Conservation (phyloP, 2,329 filamentous ascomycete species). For the Emericellopsis cladophorae region DNA sequence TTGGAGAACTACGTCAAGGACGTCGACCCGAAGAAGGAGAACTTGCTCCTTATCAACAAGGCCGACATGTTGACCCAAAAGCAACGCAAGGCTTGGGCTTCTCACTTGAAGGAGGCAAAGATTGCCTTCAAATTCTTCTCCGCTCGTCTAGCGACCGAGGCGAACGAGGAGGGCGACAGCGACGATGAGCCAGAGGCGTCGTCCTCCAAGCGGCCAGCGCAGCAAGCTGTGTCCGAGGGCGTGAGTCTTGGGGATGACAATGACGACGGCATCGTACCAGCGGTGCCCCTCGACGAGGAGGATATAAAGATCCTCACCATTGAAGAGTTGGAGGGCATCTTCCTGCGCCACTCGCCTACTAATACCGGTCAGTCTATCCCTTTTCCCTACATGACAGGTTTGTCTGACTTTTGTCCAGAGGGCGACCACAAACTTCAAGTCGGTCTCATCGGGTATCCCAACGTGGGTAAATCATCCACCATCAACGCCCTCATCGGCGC, state of each 20-base stretch:
- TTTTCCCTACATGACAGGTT: neutral
- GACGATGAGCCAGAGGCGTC: constrained; percentile 16
- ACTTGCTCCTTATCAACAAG: constrained; percentile 91
- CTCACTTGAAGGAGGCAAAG: constrained; percentile 66
- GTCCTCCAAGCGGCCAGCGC: neutral
- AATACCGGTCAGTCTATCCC: constrained; percentile 29
- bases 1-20: constrained; percentile 90
- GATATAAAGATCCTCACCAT: constrained; percentile 79
- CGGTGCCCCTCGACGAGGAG: constrained; percentile 27
- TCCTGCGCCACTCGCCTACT: constrained; percentile 57
- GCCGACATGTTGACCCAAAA: constrained; percentile 93
- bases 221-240: constrained; percentile 22
- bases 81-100: constrained; percentile 75
- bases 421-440: constrained; percentile 64
- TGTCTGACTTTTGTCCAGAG: constrained; percentile 14
- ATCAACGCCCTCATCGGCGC: constrained; percentile 98
- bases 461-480: constrained; percentile 97
- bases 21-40: constrained; percentile 77
- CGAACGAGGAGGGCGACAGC: constrained; percentile 54
- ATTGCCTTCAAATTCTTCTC: constrained; percentile 97
- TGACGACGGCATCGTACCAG: constrained; percentile 9
- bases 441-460: constrained; percentile 92
- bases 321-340: constrained; percentile 82
- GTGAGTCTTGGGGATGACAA: constrained; percentile 13
- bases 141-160: constrained; percentile 78